Evolutionary conservation across 495 filamentous ascomycete species (phyloP), one percentile per base, ranked within the genome.

Genomic region (Neurospora terricola): DNA sequence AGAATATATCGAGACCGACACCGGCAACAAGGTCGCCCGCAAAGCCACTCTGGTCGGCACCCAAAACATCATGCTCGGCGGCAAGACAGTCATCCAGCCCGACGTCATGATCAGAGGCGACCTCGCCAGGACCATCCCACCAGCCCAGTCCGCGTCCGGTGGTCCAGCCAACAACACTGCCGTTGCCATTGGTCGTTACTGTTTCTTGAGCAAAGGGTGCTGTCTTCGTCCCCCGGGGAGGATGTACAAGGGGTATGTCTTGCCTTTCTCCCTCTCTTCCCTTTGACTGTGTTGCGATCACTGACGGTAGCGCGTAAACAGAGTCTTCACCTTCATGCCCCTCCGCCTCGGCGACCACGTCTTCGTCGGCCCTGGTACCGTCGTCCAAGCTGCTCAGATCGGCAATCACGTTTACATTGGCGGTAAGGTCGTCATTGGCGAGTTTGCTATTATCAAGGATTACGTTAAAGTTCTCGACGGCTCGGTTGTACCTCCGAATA

Each of bases 1-100:
- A 78, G 94, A 98, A 82, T 98, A 97, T 79, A 97, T 98, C 71
- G 94, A 98, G 80, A 98, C 94, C n/a, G 94, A 97, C 84, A 98
- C 94, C 37, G 96, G 96, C 75, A 99, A 99, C 87, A 98, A 98
- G 86, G 94, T 99, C 76, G 95, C 94, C 42, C 93, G 96, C 77
- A 92, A 93, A 70, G 90, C 91, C 70, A 89, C 91, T 77, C 92
- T 99, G 75, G 90, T 97, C 81, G 96, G 96, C 78, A 97, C 94
- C 36, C 93, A 95, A 73, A 95, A 98, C 84, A 97, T 99, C 81
- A 97, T 97, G 82, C 93, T 99, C 16, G 95, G 93, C 76, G 96
- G 96, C 72, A 96, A 95, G 82, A 96, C 93, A 11, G 92, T 98
- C 76, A 96, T 99, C 79, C 91, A 94, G 83, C 90, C 93, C 72